Conservation (phyloP, 352 stramenopile genomes). For the Globisporangium nagaii region DNA sequence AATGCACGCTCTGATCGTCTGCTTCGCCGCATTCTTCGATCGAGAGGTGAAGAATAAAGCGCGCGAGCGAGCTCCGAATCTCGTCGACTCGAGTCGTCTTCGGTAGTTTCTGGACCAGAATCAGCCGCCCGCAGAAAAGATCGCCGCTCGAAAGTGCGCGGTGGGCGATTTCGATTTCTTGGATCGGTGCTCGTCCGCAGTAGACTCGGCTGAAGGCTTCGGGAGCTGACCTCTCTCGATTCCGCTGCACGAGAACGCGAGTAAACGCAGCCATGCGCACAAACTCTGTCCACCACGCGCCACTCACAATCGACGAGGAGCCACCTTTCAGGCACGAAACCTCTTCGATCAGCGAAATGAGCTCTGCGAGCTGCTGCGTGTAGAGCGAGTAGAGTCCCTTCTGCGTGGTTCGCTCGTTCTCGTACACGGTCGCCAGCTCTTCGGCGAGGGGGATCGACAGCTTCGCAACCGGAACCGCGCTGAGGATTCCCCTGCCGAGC, state of each 20-base stretch:
- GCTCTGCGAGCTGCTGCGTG: conserved; percentile 58
- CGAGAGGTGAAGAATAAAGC: conserved; percentile 56
- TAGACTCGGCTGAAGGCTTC: conserved; percentile 44
- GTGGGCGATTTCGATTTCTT: conserved; percentile 44
- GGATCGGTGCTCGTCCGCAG: conserved; percentile 50
- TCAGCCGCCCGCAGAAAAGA: conserved; percentile 40
- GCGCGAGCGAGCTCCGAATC: conserved; percentile 35
- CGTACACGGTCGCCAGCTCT: conserved; percentile 53
- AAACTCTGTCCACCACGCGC: conserved; percentile 51
- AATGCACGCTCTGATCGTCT: conserved; percentile 72
- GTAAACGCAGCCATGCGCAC: conserved; percentile 61
- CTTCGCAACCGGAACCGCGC: conserved; percentile 53
- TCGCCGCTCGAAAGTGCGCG: conserved; percentile 22
- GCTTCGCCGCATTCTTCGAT: conserved; percentile 73
- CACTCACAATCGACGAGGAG: conserved; percentile 35
- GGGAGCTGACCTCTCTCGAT: conserved; percentile 27
- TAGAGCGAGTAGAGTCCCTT: conserved; percentile 59
- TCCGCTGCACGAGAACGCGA: conserved; percentile 32
- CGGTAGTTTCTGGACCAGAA: conserved; percentile 68
- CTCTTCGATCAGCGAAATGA: conserved; percentile 60
- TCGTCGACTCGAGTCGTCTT: conserved; percentile 38
- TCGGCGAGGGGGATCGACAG: conserved; percentile 36
- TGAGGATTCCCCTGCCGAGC: conserved; percentile 40
- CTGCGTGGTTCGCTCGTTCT: conserved; percentile 59
- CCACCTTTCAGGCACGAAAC: conserved; percentile 44